Evolutionary conservation across 2,329 filamentous ascomycete species (phyloP).

Genomic region (Meredithiella fracta): DNA sequence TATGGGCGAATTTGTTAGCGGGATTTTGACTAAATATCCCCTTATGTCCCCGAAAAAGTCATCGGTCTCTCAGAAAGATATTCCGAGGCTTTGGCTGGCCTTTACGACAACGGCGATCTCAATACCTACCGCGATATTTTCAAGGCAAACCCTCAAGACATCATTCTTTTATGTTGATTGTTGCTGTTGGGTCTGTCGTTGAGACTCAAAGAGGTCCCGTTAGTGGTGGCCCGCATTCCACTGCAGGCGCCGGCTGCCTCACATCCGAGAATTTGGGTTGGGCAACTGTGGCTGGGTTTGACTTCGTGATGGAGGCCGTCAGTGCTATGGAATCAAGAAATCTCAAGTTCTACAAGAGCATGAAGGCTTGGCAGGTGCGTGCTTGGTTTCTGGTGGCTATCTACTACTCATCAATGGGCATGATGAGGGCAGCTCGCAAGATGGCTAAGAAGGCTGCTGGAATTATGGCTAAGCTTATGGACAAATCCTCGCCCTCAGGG

Average conservation of each 20-base stretch:
- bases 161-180: conserved; percentile 3
- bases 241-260: background rate
- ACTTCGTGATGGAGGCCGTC: conserved; percentile 4
- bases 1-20: conserved; percentile 7
- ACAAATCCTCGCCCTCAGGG: background rate
- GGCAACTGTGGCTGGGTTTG: conserved; percentile 4
- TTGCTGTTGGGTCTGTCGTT: conserved; percentile 6
- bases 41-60: conserved; percentile 4
- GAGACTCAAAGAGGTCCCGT: conserved; percentile 5
- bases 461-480: background rate
- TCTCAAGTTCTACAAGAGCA: conserved; percentile 2
- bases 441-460: background rate
- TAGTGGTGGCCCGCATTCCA: background rate
- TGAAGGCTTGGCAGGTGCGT: conserved; percentile 2
- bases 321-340: background rate
- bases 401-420: conserved; percentile 6
- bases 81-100: background rate
- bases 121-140: background rate
- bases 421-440: background rate
- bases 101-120: background rate
- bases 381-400: conserved; percentile 6
- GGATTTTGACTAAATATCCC: conserved; percentile 2
- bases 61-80: conserved; percentile 6
- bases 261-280: background rate
- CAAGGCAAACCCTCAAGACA: background rate